phyloP scores from a whole-genome alignment of 495 filamentous ascomycete genomes.

The Xylaria bambusicola region DNA sequence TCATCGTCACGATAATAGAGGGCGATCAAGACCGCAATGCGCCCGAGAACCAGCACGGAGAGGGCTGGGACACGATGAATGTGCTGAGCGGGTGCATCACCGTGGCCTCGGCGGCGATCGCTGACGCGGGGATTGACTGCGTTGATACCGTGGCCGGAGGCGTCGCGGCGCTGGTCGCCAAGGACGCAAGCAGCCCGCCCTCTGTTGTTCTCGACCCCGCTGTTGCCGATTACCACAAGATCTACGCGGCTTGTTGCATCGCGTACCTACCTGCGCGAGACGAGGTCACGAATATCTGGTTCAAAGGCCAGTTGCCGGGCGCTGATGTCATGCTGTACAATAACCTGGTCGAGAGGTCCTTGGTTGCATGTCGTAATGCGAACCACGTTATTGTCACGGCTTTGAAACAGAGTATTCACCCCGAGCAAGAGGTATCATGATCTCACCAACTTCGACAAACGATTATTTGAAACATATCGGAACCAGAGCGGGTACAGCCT shows the following conservation, averaged over 20 bases:
- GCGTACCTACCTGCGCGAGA: conserved; percentile 85
- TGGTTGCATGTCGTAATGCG: conserved; percentile 44
- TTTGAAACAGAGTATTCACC: conserved; percentile 37
- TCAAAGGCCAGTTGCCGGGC: conserved; percentile 66
- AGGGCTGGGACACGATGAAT: conserved; percentile 74
- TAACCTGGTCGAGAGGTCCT: conserved; percentile 44
- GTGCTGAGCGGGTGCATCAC: conserved; percentile 91
- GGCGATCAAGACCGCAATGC: conserved; percentile 64
- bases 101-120: conserved; percentile 90
- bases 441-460: neutral
- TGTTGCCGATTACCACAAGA: conserved; percentile 74
- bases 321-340: conserved; percentile 43
- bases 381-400: conserved; percentile 45
- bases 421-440: conserved; percentile 28
- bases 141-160: conserved; percentile 88
- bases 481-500: no score
- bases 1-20: conserved; percentile 89
- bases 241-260: conserved; percentile 82
- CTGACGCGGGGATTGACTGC: conserved; percentile 94
- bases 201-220: conserved; percentile 79
- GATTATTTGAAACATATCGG: neutral
- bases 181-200: conserved; percentile 36
- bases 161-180: conserved; percentile 74
- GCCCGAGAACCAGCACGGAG: conserved; percentile 56
- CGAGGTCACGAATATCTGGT: conserved; percentile 92